Percentiles rank a stretch among this genome's conserved stretches.
Conservation (phyloP, 2,329 filamentous ascomycete genomes). For the Aureobasidium sp. region DNA sequence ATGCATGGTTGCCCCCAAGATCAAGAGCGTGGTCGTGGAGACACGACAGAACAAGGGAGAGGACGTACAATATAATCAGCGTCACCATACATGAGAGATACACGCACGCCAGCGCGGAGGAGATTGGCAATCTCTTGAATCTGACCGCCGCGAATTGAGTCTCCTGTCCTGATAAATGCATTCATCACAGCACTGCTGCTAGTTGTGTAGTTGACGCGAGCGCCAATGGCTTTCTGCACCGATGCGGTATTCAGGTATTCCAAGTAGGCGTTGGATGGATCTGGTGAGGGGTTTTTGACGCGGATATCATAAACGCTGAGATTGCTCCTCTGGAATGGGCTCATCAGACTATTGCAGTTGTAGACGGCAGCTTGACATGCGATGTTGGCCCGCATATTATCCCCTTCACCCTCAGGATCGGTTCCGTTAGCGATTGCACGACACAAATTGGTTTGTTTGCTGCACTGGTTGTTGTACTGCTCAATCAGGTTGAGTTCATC, state of each 20-base stretch:
- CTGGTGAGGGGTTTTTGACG: constrained; percentile 28
- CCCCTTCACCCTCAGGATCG: constrained; percentile 32
- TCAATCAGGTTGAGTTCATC: constrained; percentile 40
- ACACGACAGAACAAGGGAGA: too few relatives aligned
- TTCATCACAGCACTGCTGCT: constrained; percentile 35
- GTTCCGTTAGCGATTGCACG: constrained; percentile 24
- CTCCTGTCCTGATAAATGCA: constrained; percentile 40
- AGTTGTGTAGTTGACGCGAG: constrained; percentile 44
- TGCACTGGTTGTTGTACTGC: constrained; percentile 47
- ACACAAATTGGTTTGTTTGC: constrained; percentile 35
- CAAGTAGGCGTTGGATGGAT: constrained; percentile 38
- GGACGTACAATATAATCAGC: constrained; percentile 40
- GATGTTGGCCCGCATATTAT: constrained; percentile 27
- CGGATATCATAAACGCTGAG: constrained; percentile 43
- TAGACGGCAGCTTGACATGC: constrained; percentile 24
- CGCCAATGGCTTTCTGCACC: constrained; percentile 45
- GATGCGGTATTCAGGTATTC: constrained; percentile 45
- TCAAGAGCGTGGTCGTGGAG: too few relatives aligned
- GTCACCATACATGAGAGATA: constrained; percentile 66
- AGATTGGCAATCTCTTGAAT: constrained; percentile 37
- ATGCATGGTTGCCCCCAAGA: too few relatives aligned
- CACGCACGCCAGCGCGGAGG: constrained; percentile 40
- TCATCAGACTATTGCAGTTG: constrained; percentile 21
- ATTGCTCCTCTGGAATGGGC: constrained; percentile 18
- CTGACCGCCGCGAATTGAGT: constrained; percentile 36